Base-by-base conservation (phyloP, 805 yeast genomes). In the Teunomyces panamensis region DNA sequence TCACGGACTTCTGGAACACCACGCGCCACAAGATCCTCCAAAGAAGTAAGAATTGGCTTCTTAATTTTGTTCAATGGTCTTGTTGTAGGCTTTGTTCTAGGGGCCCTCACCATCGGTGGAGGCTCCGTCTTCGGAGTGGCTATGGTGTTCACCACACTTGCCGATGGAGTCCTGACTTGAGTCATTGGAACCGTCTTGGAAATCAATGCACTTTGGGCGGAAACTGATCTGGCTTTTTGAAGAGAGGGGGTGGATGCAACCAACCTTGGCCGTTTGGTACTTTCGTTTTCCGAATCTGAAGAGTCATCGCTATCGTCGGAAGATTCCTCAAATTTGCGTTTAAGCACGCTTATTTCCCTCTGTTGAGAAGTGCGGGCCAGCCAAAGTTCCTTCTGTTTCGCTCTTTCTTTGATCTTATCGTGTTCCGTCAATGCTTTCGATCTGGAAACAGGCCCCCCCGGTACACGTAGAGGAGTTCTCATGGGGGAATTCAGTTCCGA, bases 1-100 rank as follows among this genome's bases (percentile, higher is more conserved):
- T 83, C 87, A 47, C 73, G 76, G 0, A 84, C 88, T 16, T 80
- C 87, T 1, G 90, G 90, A 9, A 84, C 75, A 3, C 88, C 89
- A 45, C 84, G 71, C n/a, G 76, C 72, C 4, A 77, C 83, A 49
- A 85, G 66, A 50, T 84, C 86, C 3, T 80, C 76, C 29, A 85
- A 63, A 0, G 87, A 78, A 13, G 63, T 55, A 46, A 81, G 71
- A 0, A 84, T 77, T 1, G 70, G 70, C 41, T 57, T 60, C 43
- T 53, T 58, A n/a, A 56, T 55, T 13, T 37, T 43, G 17, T 26
- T 37, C 17, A 37, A 9, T 8, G 30, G 16, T 20, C 27, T 37
- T 10, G 27, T 24, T 9, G n/a, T 24, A 17, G 41, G 17, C 9
- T 26, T 37, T 7, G 14, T 8, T 7, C 27, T 14, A 7, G 41